Base-by-base conservation (phyloP, 2,329 filamentous ascomycete genomes). In the Hypoxylon sp. region DNA sequence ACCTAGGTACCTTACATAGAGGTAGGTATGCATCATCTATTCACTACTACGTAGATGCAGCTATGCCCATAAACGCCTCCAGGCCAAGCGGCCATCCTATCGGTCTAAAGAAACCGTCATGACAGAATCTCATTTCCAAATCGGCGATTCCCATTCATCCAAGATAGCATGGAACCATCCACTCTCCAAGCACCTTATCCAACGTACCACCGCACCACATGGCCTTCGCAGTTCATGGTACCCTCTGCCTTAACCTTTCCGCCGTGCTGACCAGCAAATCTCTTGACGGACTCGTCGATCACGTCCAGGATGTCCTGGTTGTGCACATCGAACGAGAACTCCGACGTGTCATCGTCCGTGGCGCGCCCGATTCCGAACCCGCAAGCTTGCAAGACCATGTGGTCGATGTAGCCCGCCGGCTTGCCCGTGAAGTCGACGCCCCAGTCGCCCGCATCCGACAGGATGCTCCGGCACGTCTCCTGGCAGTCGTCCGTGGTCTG, bases 241-340 rank as follows among this genome's bases (percentile, higher is more conserved):
- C 71, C 72, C 57, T 71, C 61, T 4, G 71, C 71, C 1, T 60
- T 66, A n/a, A 74, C 53, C 44, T 36, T 49, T 2, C 70, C 71
- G 4, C 52, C 54, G 28, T 74, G 72, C 12, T 32, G 4, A 1
- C 40, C 48, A 0, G 67, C 71, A 32, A 71, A 74, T 9, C 68
- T 61, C 11, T 51, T 54, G 1, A 71, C 48, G 2, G 48, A 61
- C 52, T 58, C 70, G 12, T 64, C 70, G 7, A 70, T 57, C 0
- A 71, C 32, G 22, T 70, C 68, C 1, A 73, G 51, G 18, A 74
- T 72, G 16, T 74, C 72, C 62, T 72, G 70, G 26, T 73, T 73
- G 12, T 53, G 12, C 26, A 74, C 40, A 8, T 7, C n/a, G 56
- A 73, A 68, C 5, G 28, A 30, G 16, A 70, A 64, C 22, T 46